Percentiles rank a stretch among this genome's conserved stretches.
phyloP scores from a whole-genome alignment of 2,329 filamentous ascomycete species.

The Phialemoniopsis sp. region DNA sequence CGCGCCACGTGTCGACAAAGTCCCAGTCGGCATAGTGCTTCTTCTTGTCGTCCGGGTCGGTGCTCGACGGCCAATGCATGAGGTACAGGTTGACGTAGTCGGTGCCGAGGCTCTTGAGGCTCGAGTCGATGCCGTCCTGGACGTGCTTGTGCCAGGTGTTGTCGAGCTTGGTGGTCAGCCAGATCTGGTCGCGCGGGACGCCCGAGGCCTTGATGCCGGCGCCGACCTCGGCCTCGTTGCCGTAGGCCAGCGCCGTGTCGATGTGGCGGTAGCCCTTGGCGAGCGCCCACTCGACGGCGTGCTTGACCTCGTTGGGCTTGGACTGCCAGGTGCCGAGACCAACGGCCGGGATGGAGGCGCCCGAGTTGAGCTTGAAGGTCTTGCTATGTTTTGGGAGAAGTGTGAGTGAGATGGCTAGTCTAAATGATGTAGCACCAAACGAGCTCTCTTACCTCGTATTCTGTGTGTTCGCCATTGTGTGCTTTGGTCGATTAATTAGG shows the following conservation, averaged over 20 bases:
- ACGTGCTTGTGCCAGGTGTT: conserved; percentile 9
- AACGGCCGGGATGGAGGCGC: conserved; percentile 72
- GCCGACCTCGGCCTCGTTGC: conserved; percentile 11
- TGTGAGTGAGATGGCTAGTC: too few relatives aligned
- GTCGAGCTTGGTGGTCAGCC: conserved; percentile 10
- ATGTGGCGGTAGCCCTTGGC: conserved; percentile 9
- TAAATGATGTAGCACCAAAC: too few relatives aligned
- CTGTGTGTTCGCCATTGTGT: too few relatives aligned
- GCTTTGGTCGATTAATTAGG: too few relatives aligned
- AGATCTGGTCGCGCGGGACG: conserved; percentile 8
- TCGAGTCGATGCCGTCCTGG: conserved; percentile 7
- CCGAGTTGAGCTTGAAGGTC: conserved; percentile 68
- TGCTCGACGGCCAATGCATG: conserved; percentile 8
- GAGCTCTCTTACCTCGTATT: too few relatives aligned
- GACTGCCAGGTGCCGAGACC: conserved; percentile 63
- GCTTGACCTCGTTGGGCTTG: background rate
- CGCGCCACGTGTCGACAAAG: conserved; percentile 8
- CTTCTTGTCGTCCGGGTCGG: conserved; percentile 1
- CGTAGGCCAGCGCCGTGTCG: conserved; percentile 9
- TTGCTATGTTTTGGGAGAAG: conserved; percentile 28
- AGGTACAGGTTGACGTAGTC: conserved; percentile 10
- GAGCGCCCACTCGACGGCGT: conserved; percentile 4
- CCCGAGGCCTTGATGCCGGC: conserved; percentile 8
- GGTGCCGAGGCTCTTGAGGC: conserved; percentile 7
- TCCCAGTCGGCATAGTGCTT: conserved; percentile 3